These are phyloP conservation scores for Xerocomus spinulosus DNA, from an alignment of 768 basidiomycete genomes.

Conservation along the genomic window DNA sequence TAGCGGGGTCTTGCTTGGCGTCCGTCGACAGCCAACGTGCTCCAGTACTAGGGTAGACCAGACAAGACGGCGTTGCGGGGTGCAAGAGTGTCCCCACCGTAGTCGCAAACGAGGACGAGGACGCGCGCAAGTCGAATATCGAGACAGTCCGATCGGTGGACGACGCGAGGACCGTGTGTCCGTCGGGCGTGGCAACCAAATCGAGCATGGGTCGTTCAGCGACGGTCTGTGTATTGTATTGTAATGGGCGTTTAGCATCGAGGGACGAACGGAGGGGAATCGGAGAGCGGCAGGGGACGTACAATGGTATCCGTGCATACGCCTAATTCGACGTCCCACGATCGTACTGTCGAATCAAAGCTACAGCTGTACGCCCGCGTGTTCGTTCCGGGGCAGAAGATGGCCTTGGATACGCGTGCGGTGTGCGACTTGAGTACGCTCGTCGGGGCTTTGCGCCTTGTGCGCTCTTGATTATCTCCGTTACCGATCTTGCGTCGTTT, in stretches of 20 bases:
- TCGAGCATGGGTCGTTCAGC: conserved; percentile 75
- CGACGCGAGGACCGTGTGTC: conserved; percentile 48
- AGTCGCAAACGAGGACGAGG: conserved; percentile 33
- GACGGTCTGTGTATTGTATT: conserved; percentile 47
- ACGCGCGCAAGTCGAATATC: conserved; percentile 60
- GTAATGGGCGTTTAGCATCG: too few relatives aligned
- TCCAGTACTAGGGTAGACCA: conserved; percentile 30
- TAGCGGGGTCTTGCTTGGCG: neutral
- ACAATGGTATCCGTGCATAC: conserved; percentile 70
- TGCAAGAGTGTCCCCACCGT: conserved; percentile 49
- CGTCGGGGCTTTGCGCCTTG: conserved; percentile 62
- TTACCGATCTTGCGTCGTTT: conserved; percentile 56
- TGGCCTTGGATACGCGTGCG: conserved; percentile 69
- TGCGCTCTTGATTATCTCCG: conserved; percentile 27
- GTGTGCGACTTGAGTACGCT: conserved; percentile 80
- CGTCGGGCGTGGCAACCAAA: conserved; percentile 45
- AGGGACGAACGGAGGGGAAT: too few relatives aligned
- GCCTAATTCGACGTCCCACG: conserved; percentile 82
- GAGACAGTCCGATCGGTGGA: conserved; percentile 74
- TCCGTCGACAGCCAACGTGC: neutral
- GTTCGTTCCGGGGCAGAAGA: conserved; percentile 44
- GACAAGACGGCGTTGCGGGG: conserved; percentile 62
- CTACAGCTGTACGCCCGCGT: conserved; percentile 68
- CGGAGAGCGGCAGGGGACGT: too few relatives aligned
- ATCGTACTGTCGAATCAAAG: conserved; percentile 84